Conservation (phyloP, 257 asterid species). For the Striga asiatica region DNA sequence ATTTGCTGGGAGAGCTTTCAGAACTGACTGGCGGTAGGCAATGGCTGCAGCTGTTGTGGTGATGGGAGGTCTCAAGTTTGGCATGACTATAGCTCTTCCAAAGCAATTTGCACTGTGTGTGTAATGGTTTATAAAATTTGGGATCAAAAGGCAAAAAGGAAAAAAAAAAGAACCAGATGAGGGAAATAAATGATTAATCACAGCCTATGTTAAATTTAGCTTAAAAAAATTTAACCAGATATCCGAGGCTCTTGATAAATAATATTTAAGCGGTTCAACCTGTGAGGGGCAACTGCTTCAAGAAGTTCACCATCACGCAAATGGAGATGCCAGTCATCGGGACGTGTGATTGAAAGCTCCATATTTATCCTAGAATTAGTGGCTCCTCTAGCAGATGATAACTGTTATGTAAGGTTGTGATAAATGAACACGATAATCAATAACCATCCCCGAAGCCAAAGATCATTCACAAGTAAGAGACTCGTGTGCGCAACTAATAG, state of each 20-base stretch:
- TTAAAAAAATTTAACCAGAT: neutral
- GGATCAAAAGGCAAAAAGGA: neutral
- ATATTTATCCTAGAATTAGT: conserved; percentile 28
- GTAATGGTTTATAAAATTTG: neutral
- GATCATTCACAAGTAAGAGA: neutral
- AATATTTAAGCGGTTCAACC: conserved; percentile 25
- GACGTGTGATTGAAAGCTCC: conserved; percentile 72
- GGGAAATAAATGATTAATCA: neutral
- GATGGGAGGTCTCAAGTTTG: conserved; percentile 82
- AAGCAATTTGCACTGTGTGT: conserved; percentile 54
- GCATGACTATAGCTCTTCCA: conserved; percentile 95
- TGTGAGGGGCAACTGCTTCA: conserved; percentile 65
- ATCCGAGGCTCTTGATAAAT: too few species aligned
- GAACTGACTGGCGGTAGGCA: conserved; percentile 55
- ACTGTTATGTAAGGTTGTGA: conserved; percentile 23
- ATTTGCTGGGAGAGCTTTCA: conserved; percentile 55
- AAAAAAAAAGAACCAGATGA: too few species aligned
- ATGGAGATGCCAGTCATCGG: conserved; percentile 99
- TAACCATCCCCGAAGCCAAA: conserved; percentile 3
- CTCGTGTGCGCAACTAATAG: neutral
- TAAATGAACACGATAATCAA: neutral
- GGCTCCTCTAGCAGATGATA: conserved; percentile 20
- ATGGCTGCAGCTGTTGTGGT: conserved; percentile 79
- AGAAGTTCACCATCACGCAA: conserved; percentile 95
- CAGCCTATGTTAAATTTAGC: neutral